Percentiles rank a stretch among this genome's conserved stretches.
Conservation (phyloP, 2,329 filamentous ascomycete species). For the Ilyonectria mors-panacis region DNA sequence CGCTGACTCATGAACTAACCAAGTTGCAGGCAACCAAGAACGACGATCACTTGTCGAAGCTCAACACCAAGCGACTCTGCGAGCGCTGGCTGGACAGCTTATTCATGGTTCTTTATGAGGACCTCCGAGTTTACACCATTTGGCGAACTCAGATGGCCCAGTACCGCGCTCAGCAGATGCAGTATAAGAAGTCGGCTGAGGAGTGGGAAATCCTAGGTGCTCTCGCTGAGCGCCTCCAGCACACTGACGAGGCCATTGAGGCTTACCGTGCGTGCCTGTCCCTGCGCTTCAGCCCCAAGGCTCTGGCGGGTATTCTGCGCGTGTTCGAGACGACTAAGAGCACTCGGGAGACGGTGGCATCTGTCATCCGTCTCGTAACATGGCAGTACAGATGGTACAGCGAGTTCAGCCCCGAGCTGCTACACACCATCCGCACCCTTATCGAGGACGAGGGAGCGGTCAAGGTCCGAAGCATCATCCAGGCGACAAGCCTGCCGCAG, state of each 20-base stretch:
- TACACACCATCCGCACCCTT: conserved; percentile 89
- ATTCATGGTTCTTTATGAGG: conserved; percentile 99
- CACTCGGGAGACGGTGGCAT: conserved; percentile 84
- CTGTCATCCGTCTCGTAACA: conserved; percentile 91
- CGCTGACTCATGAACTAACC: conserved; percentile 37
- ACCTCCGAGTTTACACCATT: conserved; percentile 97
- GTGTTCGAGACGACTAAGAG: conserved; percentile 84
- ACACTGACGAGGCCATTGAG: conserved; percentile 91
- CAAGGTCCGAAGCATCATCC: conserved; percentile 97
- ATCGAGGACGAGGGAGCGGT: conserved; percentile 98
- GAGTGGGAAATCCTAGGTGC: conserved; percentile 99
- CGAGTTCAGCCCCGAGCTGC: conserved; percentile 94
- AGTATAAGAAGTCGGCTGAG: conserved; percentile 96
- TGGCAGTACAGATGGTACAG: conserved; percentile 99
- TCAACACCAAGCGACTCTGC: conserved; percentile 97
- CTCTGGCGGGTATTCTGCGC: conserved; percentile 86
- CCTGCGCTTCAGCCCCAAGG: conserved; percentile 93
- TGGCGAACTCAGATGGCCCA: conserved; percentile 99
- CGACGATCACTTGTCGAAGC: conserved; percentile 85
- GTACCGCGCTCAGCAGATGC: conserved; percentile 91
- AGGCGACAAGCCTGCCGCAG: conserved; percentile 94
- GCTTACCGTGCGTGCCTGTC: conserved; percentile 91
- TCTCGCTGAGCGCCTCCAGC: conserved; percentile 92
- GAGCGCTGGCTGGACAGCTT: conserved; percentile 98
- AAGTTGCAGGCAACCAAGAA: conserved; percentile 69